Evolutionary conservation across 1,284 basidiomycete genomes (phyloP).

Genomic region (Paramarasmius palmivorus): DNA sequence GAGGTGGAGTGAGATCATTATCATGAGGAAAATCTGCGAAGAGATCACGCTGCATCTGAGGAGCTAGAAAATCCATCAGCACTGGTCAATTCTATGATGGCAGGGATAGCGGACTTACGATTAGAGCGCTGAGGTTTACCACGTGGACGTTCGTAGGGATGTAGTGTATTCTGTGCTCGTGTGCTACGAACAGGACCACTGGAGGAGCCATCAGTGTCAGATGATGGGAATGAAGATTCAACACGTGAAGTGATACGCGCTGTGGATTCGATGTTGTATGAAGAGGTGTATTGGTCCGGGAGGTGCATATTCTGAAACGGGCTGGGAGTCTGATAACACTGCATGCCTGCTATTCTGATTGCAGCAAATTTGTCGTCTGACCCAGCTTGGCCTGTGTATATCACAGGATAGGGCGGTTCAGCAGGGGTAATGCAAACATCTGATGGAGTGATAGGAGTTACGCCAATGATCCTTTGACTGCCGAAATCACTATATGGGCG

Average conservation of each 20-base stretch:
- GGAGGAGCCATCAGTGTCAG: not conserved
- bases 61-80: too few species aligned
- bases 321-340: not conserved
- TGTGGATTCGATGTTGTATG: not conserved
- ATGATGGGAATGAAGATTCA: not conserved
- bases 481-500: not conserved
- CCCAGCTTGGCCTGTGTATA: slow-evolving; percentile 1
- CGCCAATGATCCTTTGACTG: not conserved
- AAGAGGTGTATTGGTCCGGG: not conserved
- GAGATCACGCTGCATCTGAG: too few species aligned
- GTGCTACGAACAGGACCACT: too few species aligned
- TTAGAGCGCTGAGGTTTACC: too few species aligned
- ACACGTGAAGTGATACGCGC: not conserved
- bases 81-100: too few species aligned
- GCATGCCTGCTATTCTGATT: not conserved
- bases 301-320: slow-evolving; percentile 7
- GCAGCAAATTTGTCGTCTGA: slow-evolving; percentile 11
- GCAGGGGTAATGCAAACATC: not conserved
- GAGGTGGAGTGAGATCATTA: too few species aligned
- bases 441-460: not conserved
- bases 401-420: not conserved
- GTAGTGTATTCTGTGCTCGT: too few species aligned
- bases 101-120: too few species aligned
- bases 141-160: too few species aligned
- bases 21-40: too few species aligned